Evolutionary conservation across 768 basidiomycete genomes (phyloP), one percentile per base, ranked within the genome.

Genomic region (Aureoboletus auriporus): DNA sequence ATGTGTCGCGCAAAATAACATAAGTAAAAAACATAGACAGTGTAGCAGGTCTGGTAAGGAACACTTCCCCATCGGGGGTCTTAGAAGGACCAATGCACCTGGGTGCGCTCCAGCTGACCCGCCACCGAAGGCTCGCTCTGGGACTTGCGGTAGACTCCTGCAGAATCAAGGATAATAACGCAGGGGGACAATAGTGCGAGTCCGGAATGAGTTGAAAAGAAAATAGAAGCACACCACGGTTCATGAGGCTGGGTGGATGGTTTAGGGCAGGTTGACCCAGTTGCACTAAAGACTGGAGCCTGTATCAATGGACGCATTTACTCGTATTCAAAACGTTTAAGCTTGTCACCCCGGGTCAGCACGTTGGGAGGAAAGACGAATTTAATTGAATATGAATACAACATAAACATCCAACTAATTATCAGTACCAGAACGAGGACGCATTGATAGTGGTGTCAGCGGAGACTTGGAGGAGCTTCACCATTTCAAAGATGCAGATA

Each of bases 161-260:
- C 65, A 56, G 42, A 47, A 38, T 41, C 9, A 17, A 17, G 3
- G 5, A 52, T 35, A 23, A 9, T 12, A 40, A 43, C 50, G 58
- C 66, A 67, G 62, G 66, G 60, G 65, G 65, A 67, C 65, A 67
- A 67, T 68, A 66, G 64, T 68, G 66, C 66, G 52, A 62, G 65
- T 66, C 65, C 66, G 27, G 44, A 62, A 66, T 66, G 62, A 66
- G 64, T 60, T 60, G 42, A 8, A 46, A 28, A 20, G 47, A 35
- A 2, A 12, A 12, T 14, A 16, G 1, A 36, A 3, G 8, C 6
- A 1, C 16, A 4, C 3, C 2, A 4, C 8, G 7, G 13, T 35
- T 42, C 1, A 23, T 2, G 20, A 23, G 20, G 20, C 17, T 1
- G 11, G n/a, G 2, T 2, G 2, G 1, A 8, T 8, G 5, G n/a